Base-by-base conservation (phyloP, 2,329 filamentous ascomycete genomes). In the Exophiala calicioides region DNA sequence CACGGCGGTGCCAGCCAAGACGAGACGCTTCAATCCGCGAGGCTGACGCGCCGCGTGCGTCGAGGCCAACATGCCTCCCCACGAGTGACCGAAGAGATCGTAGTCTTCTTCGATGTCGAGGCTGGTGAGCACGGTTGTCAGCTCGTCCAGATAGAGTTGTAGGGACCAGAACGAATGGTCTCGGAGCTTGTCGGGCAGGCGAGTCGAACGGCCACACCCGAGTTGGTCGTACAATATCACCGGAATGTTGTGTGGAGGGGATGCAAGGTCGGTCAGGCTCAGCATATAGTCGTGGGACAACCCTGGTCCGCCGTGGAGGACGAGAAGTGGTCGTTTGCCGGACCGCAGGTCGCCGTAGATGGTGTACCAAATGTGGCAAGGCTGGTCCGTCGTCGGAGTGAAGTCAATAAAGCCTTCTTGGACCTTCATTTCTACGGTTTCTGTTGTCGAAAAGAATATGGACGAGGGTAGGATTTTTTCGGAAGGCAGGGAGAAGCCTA, bases 141-240 rank as follows among this genome's bases (percentile, higher is more conserved):
- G 66, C 55, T 80, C 75, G 10, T 58, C 59, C 16, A 70, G 62
- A 63, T 78, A 80, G 1, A 80, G 63, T 2, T 71, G 62, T 0
- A 68, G 53, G 0, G 64, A 68, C 75, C 75, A 80, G 62, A 80
- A 79, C 0, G 47, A 46, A 1, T 64, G 62, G 36, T 77, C 70
- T 8, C 71, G 69, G 7, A 60, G 60, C 44, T 71, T 74, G 21
- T 75, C 69, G 0, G 57, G 68, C 8, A 79, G 64, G 43, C 72
- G 75, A 0, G 76, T 79, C 3, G 70, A 76, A 10, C 58, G 58
- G 6, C 74, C 77, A 50, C 69, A 72, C 16, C 77, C 76, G 40
- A 79, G 65, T 50, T 80, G 76, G 54, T 80, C 76, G 58, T 80
- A 80, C 58, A 78, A 69, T 20, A 80, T 60, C 2, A 79, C 62